Percentiles rank a stretch among this genome's conserved stretches.
These are phyloP conservation scores for Cephalotrichum gorgonifer DNA, from an alignment of 2,329 filamentous ascomycete genomes.

Conservation along the genomic window DNA sequence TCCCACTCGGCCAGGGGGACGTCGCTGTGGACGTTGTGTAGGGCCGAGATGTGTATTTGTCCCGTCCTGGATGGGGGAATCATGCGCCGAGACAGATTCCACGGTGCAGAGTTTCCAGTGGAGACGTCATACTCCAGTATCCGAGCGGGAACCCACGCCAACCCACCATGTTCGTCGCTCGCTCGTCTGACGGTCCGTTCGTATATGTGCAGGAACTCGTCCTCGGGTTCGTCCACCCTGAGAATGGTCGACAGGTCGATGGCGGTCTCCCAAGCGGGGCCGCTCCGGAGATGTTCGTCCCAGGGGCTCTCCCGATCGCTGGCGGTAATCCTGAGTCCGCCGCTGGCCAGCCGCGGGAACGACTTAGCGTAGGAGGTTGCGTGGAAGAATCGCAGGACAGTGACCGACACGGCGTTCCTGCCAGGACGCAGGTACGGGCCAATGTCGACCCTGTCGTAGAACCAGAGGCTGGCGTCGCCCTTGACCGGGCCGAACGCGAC, in stretches of 20 bases:
- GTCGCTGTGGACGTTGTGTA: neutral
- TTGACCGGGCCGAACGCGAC: conserved; percentile 14
- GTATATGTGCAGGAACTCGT: conserved; percentile 11
- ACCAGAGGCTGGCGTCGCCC: conserved; percentile 13
- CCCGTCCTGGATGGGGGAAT: neutral
- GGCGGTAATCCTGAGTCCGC: conserved; percentile 7
- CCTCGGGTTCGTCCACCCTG: conserved; percentile 8
- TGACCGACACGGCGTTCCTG: conserved; percentile 8
- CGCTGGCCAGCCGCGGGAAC: conserved; percentile 9
- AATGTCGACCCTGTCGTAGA: conserved; percentile 15
- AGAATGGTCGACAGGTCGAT: conserved; percentile 6
- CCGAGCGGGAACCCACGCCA: conserved; percentile 5
- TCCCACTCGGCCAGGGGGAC: neutral
- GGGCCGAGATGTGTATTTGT: neutral
- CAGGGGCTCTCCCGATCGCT: neutral
- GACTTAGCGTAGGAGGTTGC: conserved; percentile 7
- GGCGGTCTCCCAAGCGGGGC: conserved; percentile 6
- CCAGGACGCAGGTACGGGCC: conserved; percentile 10
- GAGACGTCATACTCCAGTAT: neutral
- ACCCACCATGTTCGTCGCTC: neutral
- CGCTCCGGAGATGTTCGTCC: neutral
- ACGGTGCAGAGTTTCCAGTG: neutral
- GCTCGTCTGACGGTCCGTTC: neutral
- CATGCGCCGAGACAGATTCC: neutral
- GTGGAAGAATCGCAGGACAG: conserved; percentile 11